Conservation (phyloP, 2,329 filamentous ascomycete genomes). For the Blumeria hordei region DNA sequence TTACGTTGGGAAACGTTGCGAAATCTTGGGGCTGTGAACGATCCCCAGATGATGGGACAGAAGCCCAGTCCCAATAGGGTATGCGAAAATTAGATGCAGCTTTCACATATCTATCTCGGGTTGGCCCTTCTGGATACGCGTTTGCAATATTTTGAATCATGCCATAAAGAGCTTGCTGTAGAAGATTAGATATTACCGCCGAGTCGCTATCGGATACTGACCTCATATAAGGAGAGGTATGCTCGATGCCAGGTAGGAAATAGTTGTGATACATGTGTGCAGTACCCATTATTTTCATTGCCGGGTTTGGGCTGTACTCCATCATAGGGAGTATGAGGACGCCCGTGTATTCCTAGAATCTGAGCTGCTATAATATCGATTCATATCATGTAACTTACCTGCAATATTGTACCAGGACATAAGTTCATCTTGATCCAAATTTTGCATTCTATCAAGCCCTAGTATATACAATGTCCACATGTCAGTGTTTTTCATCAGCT, state of each 20-base stretch:
- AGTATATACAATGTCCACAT: constrained; percentile 13
- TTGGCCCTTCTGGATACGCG: constrained; percentile 8
- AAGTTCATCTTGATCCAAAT: constrained; percentile 7
- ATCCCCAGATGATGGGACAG: constrained; percentile 5
- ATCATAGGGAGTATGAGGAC: constrained; percentile 10
- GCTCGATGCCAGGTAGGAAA: constrained; percentile 27
- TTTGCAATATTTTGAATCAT: constrained; percentile 23
- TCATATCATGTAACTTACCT: constrained; percentile 4
- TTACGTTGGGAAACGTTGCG: constrained; percentile 19
- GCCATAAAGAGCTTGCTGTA: constrained; percentile 26
- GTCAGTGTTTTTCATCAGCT: constrained; percentile 8
- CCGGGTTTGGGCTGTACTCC: constrained; percentile 6
- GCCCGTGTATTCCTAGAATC: constrained; percentile 11
- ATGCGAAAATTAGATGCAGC: constrained; percentile 1
- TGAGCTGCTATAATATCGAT: neutral
- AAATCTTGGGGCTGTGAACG: constrained; percentile 16
- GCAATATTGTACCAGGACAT: constrained; percentile 12
- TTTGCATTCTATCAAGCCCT: constrained; percentile 10
- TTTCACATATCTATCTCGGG: constrained; percentile 20
- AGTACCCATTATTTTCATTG: constrained; percentile 10
- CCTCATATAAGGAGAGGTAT: constrained; percentile 30
- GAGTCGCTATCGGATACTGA: constrained; percentile 10
- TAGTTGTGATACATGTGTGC: constrained; percentile 11
- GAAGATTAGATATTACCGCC: neutral
- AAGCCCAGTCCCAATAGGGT: constrained; percentile 5